Base-by-base conservation (phyloP, 441 rosid species). In the Pelargonium fulgidum region DNA sequence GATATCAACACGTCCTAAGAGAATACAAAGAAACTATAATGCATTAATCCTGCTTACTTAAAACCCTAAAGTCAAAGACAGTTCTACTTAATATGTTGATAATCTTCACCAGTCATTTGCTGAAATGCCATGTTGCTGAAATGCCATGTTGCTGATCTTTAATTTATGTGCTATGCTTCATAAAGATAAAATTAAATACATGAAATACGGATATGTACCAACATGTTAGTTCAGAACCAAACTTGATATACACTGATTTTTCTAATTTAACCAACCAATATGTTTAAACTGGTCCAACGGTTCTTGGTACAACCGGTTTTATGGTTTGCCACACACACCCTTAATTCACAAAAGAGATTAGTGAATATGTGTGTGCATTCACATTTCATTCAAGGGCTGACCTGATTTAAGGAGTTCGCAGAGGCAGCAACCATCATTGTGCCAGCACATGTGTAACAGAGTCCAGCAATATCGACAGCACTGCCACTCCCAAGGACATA, bases 381-480 rank as follows among this genome's bases (percentile, higher is more conserved):
- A 6, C 14, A 19, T 3, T 5, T 13, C 59, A 52, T 44, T 66
- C 24, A 72, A 39, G 20, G 13, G 45, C n/a, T 4, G 65, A 88
- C 97, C 97, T 94, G 99, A 73, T 94, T 94, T 65, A 91, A 81
- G 20, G 99, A 87, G 80, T 86, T 91, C 41, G 99, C 97, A 66
- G 97, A 88, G 0, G 97, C 92, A 72, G 97, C 96, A 17, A 91
- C 91, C 97, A 94, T 81, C 97, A 94, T 91, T 2, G 96, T 94
- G 4, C 97, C 97, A 65, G 88, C 88, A 85, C 99, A 94, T 0
- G 99, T 94, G 77, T 81, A 88, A 79, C 91, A 88, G 71, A 94
- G 92, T 3, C 96, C 97, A 0, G 81, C 82, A 22, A 89, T 72
- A 79, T 86, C 90, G 22, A 93, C 79, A 39, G 77, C 82, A 72